Evolutionary conservation across 2,329 filamentous ascomycete species (phyloP).

Genomic region (Phoma sp.): DNA sequence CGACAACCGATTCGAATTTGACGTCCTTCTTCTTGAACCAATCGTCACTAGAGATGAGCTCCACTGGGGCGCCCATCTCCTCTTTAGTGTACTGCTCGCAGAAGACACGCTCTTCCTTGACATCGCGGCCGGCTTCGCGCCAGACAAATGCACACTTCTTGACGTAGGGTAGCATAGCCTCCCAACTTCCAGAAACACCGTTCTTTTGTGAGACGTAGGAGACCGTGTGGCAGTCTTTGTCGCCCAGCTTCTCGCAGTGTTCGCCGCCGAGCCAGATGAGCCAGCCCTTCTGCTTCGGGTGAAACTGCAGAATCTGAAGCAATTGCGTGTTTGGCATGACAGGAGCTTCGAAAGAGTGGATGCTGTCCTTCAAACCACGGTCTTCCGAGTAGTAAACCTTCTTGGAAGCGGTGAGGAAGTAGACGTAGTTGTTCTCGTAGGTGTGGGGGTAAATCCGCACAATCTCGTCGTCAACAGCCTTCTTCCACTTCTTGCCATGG

Average conservation of each 20-base stretch:
- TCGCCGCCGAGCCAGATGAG: constrained; percentile 83
- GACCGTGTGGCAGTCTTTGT: constrained; percentile 69
- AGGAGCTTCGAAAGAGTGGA: constrained; percentile 76
- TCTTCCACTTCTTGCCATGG: constrained; percentile 87
- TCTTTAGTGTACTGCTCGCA: constrained; percentile 70
- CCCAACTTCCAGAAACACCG: constrained; percentile 71
- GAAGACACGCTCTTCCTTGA: constrained; percentile 68
- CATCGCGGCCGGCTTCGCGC: constrained; percentile 59
- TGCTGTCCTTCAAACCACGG: constrained; percentile 67
- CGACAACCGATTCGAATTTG: constrained; percentile 73
- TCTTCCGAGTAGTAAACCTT: constrained; percentile 82
- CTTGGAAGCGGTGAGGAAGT: constrained; percentile 75
- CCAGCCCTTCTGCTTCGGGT: constrained; percentile 81
- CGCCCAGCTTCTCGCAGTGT: constrained; percentile 66
- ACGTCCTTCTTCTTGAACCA: constrained; percentile 73
- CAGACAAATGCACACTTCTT: constrained; percentile 87
- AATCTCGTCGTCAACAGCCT: constrained; percentile 73
- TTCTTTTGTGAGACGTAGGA: constrained; percentile 81
- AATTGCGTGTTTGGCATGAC: constrained; percentile 60
- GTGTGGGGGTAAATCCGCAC: constrained; percentile 75
- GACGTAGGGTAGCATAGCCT: constrained; percentile 74
- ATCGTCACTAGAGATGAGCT: constrained; percentile 78
- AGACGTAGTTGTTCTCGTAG: constrained; percentile 84
- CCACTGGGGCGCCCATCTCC: constrained; percentile 66
- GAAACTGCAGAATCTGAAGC: constrained; percentile 73